Conservation (phyloP, 352 stramenopile genomes). For the Globisporangium solare region DNA sequence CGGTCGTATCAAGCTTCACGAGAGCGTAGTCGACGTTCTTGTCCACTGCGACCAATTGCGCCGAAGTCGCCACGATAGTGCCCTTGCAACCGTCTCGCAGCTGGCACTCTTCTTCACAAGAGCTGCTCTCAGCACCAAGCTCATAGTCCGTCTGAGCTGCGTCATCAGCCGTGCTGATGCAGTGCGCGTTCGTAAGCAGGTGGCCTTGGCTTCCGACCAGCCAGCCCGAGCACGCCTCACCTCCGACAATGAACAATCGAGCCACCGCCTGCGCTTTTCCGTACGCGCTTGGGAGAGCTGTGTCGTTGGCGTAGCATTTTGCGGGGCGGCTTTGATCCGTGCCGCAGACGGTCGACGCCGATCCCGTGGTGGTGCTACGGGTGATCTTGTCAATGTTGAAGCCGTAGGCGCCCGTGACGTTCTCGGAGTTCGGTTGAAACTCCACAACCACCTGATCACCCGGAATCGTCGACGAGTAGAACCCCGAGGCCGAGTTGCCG, state of each 20-base stretch:
- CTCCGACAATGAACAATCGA: conserved; percentile 27
- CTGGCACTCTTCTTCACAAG: conserved; percentile 27
- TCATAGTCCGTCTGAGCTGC: conserved; percentile 26
- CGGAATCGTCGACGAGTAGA: conserved; percentile 23
- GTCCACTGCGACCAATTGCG: conserved; percentile 21
- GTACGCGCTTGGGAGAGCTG: conserved; percentile 14
- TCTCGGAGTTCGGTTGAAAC: conserved; percentile 14
- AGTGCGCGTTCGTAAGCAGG: conserved; percentile 45
- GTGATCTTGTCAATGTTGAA: conserved; percentile 32
- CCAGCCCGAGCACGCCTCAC: conserved; percentile 32
- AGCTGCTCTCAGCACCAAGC: conserved; percentile 29
- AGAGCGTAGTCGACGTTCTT: conserved; percentile 36
- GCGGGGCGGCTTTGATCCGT: conserved; percentile 23
- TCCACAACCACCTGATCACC: conserved; percentile 22
- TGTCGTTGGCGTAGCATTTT: conserved; percentile 31
- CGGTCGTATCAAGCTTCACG: conserved; percentile 26
- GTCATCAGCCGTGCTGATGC: conserved; percentile 20
- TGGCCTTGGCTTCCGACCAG: conserved; percentile 35
- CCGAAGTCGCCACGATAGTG: conserved; percentile 18
- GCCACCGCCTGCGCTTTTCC: conserved; percentile 25
- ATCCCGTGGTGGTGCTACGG: conserved; percentile 16
- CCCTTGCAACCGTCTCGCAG: conserved; percentile 17
- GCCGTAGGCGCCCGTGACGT: conserved; percentile 13
- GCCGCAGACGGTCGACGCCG: conserved; percentile 23
- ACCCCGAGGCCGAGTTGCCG: conserved; percentile 20